Percentiles rank a stretch among this genome's conserved stretches.
Evolutionary conservation across 768 basidiomycete genomes (phyloP).

Genomic region (Rhodotorula taiwanensis): DNA sequence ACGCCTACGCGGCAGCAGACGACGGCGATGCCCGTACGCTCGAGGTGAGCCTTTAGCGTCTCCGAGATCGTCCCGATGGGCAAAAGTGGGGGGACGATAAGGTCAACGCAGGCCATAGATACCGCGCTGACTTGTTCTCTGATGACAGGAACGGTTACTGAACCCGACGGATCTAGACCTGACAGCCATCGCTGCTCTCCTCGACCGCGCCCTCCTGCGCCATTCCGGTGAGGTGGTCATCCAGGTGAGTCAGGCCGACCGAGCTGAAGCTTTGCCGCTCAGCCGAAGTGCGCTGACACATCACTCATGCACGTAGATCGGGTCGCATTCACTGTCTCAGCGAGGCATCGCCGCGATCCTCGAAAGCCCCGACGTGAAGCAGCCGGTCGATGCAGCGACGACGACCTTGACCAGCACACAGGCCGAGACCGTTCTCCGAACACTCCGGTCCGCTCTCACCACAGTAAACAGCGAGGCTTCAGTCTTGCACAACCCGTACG

Average conservation of each 20-base stretch:
- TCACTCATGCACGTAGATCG: constrained; percentile 23
- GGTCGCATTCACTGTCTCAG: constrained; percentile 40
- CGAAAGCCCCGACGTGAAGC: constrained; percentile 30
- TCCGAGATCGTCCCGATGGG: not conserved
- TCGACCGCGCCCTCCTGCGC: constrained; percentile 31
- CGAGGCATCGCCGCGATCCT: constrained; percentile 29
- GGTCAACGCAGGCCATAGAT: not conserved
- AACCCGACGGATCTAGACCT: constrained; percentile 26
- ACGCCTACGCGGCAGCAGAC: not conserved
- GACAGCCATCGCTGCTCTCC: constrained; percentile 31
- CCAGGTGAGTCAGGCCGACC: not conserved
- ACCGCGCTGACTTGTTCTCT: not conserved
- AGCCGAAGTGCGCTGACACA: not conserved
- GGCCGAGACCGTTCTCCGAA: constrained; percentile 37
- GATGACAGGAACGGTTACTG: constrained; percentile 24
- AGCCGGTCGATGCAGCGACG: constrained; percentile 19
- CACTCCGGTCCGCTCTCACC: constrained; percentile 33
- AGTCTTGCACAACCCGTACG: constrained; percentile 41
- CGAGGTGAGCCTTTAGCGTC: too few relatives aligned
- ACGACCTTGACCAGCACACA: constrained; percentile 24
- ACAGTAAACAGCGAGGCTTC: constrained; percentile 40
- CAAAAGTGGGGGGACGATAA: not conserved
- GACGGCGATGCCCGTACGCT: constrained; percentile 17
- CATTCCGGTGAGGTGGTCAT: constrained; percentile 45
- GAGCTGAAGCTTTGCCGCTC: too few relatives aligned